These are phyloP conservation scores for Gnaphalium uliginosum DNA, from an alignment of 129 eudicot species.

Conservation along the genomic window DNA sequence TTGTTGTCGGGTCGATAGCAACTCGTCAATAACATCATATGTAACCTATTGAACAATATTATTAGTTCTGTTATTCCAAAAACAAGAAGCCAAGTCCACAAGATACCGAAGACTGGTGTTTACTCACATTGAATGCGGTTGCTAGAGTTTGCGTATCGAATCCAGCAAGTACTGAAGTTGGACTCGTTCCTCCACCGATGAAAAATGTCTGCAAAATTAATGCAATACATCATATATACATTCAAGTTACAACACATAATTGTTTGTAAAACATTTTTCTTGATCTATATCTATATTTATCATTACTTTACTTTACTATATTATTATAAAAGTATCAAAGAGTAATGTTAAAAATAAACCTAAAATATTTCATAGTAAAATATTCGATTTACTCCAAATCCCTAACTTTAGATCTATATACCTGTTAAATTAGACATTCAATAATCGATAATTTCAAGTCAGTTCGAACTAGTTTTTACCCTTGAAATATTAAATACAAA, in stretches of 20 bases:
- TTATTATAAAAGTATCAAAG: no score
- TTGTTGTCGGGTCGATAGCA: conserved; percentile 42
- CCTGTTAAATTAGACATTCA: no score
- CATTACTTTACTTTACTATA: no score
- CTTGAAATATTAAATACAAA: no score
- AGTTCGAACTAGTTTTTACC: no score
- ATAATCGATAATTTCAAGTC: no score
- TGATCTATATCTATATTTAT: background rate
- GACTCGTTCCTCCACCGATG: conserved; percentile 68
- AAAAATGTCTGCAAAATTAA: conserved; percentile 60
- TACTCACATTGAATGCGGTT: conserved; percentile 71
- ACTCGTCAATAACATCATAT: conserved; percentile 33
- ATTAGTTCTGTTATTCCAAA: background rate
- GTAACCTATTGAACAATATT: conserved; percentile 48
- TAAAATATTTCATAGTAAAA: no score
- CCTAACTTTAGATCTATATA: no score
- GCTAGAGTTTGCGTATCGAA: conserved; percentile 59
- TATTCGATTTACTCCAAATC: no score
- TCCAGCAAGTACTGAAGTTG: conserved; percentile 65
- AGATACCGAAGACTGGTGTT: background rate
- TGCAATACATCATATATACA: background rate
- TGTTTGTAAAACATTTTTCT: background rate
- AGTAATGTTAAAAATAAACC: no score
- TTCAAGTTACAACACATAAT: background rate
- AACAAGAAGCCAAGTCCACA: background rate